phyloP scores from a whole-genome alignment of 1,139 yeast species.

The Protomyces inundatus region DNA sequence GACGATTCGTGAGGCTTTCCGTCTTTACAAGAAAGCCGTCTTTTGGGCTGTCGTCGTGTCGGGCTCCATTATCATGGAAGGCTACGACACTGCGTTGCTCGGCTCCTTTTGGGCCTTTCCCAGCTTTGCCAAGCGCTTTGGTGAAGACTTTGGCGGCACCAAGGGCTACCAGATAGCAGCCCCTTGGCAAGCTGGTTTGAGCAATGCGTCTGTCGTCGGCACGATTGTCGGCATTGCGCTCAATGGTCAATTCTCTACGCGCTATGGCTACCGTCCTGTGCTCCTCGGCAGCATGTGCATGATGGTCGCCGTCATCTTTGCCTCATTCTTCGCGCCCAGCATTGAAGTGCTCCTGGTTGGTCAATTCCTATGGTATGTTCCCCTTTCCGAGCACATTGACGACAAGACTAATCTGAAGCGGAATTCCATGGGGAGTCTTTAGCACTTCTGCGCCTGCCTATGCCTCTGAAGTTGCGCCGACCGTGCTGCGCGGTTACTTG shows the following conservation, averaged over 20 bases:
- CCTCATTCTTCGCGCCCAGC: constrained; percentile 45
- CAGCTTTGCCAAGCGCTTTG: constrained; percentile 42
- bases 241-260: constrained; percentile 43
- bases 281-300: constrained; percentile 39
- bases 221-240: constrained; percentile 43
- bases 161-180: constrained; percentile 41
- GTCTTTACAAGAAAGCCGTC: constrained; percentile 41
- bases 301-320: constrained; percentile 42
- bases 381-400: too few relatives aligned
- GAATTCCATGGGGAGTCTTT: constrained; percentile 37
- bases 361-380: constrained; percentile 39
- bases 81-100: constrained; percentile 45
- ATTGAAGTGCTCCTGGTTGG: constrained; percentile 43
- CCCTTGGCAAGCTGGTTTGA: constrained; percentile 46
- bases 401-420: constrained; percentile 33
- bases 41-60: constrained; percentile 47
- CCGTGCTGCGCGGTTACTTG: constrained; percentile 44
- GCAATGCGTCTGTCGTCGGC: constrained; percentile 42
- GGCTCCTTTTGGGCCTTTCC: constrained; percentile 45
- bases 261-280: constrained; percentile 44
- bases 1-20: constrained; percentile 2
- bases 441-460: constrained; percentile 5
- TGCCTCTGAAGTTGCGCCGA: constrained; percentile 35
- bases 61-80: constrained; percentile 48
- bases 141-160: constrained; percentile 20